A percentile compares a stretch with the other conserved stretches of the same genome.
These are phyloP conservation scores for Blastocystis sp. DNA, from an alignment of 352 stramenopile species.

Conservation along the genomic window DNA sequence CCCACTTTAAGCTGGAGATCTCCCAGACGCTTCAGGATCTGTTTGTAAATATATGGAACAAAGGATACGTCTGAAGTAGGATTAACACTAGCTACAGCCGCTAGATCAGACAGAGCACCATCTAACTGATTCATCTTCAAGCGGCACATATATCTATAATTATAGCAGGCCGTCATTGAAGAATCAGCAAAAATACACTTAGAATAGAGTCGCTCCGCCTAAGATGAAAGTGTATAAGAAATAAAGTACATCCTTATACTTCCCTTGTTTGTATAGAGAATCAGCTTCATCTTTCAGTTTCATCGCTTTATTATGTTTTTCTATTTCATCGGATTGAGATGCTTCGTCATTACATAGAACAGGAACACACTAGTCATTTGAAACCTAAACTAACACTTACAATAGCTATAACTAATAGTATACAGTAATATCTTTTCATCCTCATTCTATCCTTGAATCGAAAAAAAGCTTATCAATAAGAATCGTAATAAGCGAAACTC, in stretches of 20 bases:
- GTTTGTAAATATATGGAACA: neutral
- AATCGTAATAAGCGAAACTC: too few species aligned
- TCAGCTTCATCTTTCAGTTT: neutral
- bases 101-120: conserved; percentile 2
- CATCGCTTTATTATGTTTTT: conserved; percentile 10
- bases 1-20: conserved; percentile 42
- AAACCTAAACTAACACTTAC: too few species aligned
- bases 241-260: neutral
- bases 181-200: conserved; percentile 52
- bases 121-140: conserved; percentile 27
- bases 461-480: too few species aligned
- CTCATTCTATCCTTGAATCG: too few species aligned
- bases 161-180: neutral
- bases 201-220: conserved; percentile 55
- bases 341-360: neutral
- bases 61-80: neutral
- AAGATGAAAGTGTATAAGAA: neutral
- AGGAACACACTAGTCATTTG: too few species aligned
- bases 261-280: neutral
- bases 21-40: conserved; percentile 24
- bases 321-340: neutral
- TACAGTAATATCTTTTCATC: too few species aligned
- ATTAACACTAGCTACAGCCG: neutral
- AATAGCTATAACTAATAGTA: too few species aligned
- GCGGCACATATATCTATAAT: conserved; percentile 6